phyloP scores from a whole-genome alignment of 73 alveolate species.

The Blepharisma stoltei region DNA sequence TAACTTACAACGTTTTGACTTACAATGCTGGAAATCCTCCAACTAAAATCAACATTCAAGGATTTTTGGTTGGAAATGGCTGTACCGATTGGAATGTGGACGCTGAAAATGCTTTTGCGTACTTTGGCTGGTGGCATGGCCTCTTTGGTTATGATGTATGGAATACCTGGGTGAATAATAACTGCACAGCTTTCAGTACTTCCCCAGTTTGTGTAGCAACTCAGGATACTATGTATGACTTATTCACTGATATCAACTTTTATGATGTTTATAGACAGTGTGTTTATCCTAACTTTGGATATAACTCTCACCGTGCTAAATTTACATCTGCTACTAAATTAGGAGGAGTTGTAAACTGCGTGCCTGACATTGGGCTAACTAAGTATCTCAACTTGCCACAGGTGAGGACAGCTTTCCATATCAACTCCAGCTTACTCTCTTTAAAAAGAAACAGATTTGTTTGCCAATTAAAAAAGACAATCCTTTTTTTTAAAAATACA shows the following conservation, averaged over 20 bases:
- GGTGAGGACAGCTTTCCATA: slow-evolving; percentile 4
- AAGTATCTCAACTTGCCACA: not conserved
- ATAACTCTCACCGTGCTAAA: not conserved
- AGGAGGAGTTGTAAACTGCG: not conserved
- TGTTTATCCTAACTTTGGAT: slow-evolving; percentile 37
- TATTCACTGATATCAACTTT: slow-evolving; percentile 43
- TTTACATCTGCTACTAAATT: not conserved
- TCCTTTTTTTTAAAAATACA: no score
- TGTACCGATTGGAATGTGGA: not conserved
- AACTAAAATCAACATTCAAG: slow-evolving; percentile 38
- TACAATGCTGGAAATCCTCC: slow-evolving; percentile 27
- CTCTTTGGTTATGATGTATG: not conserved
- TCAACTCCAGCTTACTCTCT: not conserved
- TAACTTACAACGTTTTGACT: slow-evolving; percentile 41
- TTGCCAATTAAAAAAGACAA: no score
- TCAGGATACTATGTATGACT: slow-evolving; percentile 33
- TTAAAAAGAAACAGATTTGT: no score
- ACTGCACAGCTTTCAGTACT: slow-evolving; percentile 7
- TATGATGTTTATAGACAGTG: slow-evolving; percentile 58
- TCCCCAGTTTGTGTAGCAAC: slow-evolving; percentile 29
- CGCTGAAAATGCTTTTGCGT: not conserved
- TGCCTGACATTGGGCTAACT: not conserved
- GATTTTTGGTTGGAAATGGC: slow-evolving; percentile 68
- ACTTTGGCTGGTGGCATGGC: slow-evolving; percentile 5
- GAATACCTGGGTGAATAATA: slow-evolving; percentile 30